Conservation (phyloP, 2,329 filamentous ascomycete genomes). For the Penicillium sclerotiorum region DNA sequence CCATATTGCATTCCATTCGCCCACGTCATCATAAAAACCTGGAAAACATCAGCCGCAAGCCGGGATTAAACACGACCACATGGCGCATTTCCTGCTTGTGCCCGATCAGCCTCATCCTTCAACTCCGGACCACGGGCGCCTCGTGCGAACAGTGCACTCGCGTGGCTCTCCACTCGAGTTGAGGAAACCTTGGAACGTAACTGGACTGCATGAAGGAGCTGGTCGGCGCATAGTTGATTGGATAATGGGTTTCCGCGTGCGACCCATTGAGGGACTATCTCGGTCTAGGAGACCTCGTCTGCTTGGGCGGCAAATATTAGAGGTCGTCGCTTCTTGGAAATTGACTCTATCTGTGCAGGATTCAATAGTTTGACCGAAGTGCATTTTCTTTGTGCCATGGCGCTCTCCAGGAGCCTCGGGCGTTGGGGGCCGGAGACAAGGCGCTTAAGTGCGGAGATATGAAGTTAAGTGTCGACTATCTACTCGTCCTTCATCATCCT, state of each 20-base stretch:
- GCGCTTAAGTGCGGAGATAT: constrained; percentile 10
- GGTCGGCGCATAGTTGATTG: background rate
- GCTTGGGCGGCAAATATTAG: background rate
- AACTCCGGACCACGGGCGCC: background rate
- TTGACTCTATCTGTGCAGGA: background rate
- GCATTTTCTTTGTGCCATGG: background rate
- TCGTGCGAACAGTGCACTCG: background rate
- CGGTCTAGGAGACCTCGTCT: background rate
- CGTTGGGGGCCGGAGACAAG: constrained; percentile 1
- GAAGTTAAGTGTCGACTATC: constrained; percentile 1
- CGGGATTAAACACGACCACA: background rate
- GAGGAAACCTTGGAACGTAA: background rate
- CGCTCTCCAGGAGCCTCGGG: background rate
- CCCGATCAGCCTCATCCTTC: background rate
- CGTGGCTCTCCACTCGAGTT: background rate
- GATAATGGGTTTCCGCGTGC: background rate
- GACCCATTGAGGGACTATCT: constrained; percentile 1
- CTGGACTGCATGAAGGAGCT: background rate
- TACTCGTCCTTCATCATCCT: too few relatives aligned
- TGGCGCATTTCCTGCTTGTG: background rate
- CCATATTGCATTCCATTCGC: background rate
- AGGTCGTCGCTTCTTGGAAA: background rate
- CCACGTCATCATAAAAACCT: background rate
- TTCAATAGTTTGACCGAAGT: background rate
- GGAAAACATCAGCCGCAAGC: background rate